Evolutionary conservation across 2,329 filamentous ascomycete genomes (phyloP).

Genomic region (Thielaviopsis punctulata): DNA sequence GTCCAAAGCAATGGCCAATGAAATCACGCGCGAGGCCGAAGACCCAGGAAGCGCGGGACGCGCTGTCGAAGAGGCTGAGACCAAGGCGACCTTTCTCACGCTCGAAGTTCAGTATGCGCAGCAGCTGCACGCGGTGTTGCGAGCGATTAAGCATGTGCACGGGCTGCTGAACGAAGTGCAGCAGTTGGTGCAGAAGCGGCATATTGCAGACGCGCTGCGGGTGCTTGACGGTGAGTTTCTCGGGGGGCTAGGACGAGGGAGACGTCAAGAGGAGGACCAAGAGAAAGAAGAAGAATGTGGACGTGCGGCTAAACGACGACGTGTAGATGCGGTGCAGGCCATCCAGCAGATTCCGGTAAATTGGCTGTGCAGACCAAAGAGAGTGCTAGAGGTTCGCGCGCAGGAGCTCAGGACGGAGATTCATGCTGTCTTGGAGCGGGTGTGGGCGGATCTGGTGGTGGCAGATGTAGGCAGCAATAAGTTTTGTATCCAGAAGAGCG

Average conservation of each 20-base stretch:
- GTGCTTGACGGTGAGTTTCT: slow-evolving; percentile 34
- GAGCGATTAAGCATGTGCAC: slow-evolving; percentile 38
- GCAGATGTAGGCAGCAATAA: slow-evolving; percentile 38
- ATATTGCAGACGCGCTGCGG: slow-evolving; percentile 38
- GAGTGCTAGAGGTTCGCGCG: slow-evolving; percentile 46
- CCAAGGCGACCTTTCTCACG: slow-evolving; percentile 37
- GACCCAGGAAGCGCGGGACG: slow-evolving; percentile 37
- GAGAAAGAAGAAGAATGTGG: background rate
- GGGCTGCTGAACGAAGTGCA: slow-evolving; percentile 46
- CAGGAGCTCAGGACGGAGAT: slow-evolving; percentile 50
- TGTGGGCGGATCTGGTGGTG: slow-evolving; percentile 54
- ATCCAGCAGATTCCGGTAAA: slow-evolving; percentile 43
- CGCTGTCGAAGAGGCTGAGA: slow-evolving; percentile 33
- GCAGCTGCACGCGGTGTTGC: slow-evolving; percentile 35
- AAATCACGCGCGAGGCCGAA: slow-evolving; percentile 65
- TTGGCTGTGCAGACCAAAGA: slow-evolving; percentile 43
- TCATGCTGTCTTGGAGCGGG: slow-evolving; percentile 44
- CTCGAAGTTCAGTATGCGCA: slow-evolving; percentile 41
- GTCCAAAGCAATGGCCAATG: slow-evolving; percentile 60
- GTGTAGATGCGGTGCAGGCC: slow-evolving; percentile 35
- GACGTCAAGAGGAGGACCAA: background rate
- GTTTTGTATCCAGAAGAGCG: slow-evolving; percentile 32
- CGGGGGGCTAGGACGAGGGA: background rate
- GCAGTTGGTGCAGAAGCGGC: slow-evolving; percentile 32
- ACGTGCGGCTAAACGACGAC: background rate